These are phyloP conservation scores for Solanum virginianum DNA, from an alignment of 257 asterid species.

Conservation along the genomic window DNA sequence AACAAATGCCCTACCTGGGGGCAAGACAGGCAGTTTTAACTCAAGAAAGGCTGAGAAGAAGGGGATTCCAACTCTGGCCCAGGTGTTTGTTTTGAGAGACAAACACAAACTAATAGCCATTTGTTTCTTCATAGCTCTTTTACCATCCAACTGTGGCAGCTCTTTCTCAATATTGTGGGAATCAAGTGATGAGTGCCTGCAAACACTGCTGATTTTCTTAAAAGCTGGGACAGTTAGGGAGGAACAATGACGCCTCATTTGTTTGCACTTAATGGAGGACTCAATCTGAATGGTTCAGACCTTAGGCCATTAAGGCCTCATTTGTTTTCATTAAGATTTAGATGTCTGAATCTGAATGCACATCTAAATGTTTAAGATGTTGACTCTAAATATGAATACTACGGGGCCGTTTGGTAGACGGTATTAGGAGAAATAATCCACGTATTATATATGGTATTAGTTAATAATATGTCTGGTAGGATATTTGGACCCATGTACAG, in stretches of 20 bases:
- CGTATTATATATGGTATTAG: too few relatives aligned
- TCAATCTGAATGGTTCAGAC: not conserved
- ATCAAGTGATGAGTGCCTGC: not conserved
- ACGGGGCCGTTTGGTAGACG: too few relatives aligned
- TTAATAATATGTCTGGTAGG: too few relatives aligned
- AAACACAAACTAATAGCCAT: not conserved
- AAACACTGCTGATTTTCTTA: not conserved
- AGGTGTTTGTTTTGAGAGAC: not conserved
- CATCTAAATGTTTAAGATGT: too few relatives aligned
- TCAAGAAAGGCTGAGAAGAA: not conserved
- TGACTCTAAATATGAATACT: too few relatives aligned
- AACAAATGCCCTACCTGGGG: not conserved
- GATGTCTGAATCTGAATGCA: too few relatives aligned
- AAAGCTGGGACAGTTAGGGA: not conserved
- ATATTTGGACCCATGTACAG: too few relatives aligned
- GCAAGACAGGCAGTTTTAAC: not conserved
- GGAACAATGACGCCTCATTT: not conserved
- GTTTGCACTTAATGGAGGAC: not conserved
- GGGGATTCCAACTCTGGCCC: not conserved
- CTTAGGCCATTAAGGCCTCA: not conserved
- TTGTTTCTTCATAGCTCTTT: not conserved
- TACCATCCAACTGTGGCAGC: not conserved
- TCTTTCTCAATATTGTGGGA: not conserved
- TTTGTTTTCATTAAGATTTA: not conserved
- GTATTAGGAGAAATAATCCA: too few relatives aligned